Evolutionary conservation across 805 yeast genomes (phyloP), one percentile per base, ranked within the genome.

Genomic region (Saccharomycopsis javanensis): DNA sequence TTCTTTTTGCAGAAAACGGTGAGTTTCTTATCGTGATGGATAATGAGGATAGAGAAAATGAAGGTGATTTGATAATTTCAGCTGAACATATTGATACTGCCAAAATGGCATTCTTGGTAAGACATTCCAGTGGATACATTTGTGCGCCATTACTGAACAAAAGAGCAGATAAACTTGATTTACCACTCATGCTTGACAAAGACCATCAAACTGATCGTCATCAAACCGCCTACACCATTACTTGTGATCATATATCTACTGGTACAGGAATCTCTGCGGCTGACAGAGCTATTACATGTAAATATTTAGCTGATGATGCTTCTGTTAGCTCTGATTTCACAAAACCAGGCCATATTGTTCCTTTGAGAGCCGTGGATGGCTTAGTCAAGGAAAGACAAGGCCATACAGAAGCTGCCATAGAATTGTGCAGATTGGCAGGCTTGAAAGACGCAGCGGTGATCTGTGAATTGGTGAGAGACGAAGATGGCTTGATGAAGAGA

Each of bases 381-480:
- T 84, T 96, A 55, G 81, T 94, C 57, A 74, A 82, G 57, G 72
- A 74, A 53, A 86, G 99, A 75, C 76, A 87, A 58, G 99, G 99
- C 15, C 99, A 94, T 69, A 94, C 99, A 10, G 99, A 94, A 73
- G 98, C 99, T 16, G 90, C 89, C 28, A 96, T 94, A 7, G 96
- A 92, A 67, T 76, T 94, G 62, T 84, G 96, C 67, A 73, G 74
- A 65, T 75, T 91, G 65, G 78, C 92, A 5, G 90, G 89, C 0
- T 75, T 87, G 64, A 80, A 80, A 61, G 96, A 94, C 1, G 99
- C 89, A 1, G 96, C 87, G 15, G 94, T 86, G 37, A 92, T 94
- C 64, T 88, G 98, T 70, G 99, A 94, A 73, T 75, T 94, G 64
- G 98, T 94, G 25, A 81, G 86, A 58, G 98, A 90, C 63, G 86